Base-by-base conservation (phyloP, 257 asterid species). In the Nicotiana noctiflora region DNA sequence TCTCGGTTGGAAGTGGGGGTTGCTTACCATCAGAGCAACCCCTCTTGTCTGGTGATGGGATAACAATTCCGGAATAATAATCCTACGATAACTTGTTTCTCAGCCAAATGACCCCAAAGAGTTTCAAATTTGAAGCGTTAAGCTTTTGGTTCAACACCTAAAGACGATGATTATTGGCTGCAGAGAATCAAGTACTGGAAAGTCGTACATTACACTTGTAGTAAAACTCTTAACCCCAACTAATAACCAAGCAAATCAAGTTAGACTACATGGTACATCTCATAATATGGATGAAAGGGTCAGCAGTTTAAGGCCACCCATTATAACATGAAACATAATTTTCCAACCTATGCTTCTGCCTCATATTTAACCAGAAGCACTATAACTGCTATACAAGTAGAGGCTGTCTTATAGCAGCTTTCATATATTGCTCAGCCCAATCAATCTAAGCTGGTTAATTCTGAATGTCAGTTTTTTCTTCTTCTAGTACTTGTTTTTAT, bases 341-440 rank as follows among this genome's bases (percentile, higher is more conserved):
- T 23, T 74, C 62, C 61, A 49, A 49, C 14, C 23, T 49, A 49
- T 74, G 79, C 44, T 74, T 49, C 44, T 49, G 79, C 25, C 32
- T 74, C 62, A 74, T 40, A 74, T 74, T 13, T n/a, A 49, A 49
- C 44, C 79, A 74, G 79, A 74, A 74, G 44, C 79, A 25, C 44
- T 15, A 23, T 15, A 37, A 23, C 62, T 25, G 44, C 61, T 51
- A 74, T 74, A 74, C 79, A 74, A 74, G 62, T 51, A 5, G 40
- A 49, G 62, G 79, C 79, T 74, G 79, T 25, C 14, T 49, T 7
- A 72, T 25, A 25, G 61, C 62, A 74, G 62, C 79, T 14, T 15
- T 74, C 55, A 49, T 49, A 49, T 74, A 23, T 74, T 49, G 62
- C 79, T 49, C 44, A 23, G 62, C 79, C 0, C 34, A 49, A 40